These are phyloP conservation scores for Meyerozyma sp. DNA, from an alignment of 1,139 yeast species.

Conservation along the genomic window DNA sequence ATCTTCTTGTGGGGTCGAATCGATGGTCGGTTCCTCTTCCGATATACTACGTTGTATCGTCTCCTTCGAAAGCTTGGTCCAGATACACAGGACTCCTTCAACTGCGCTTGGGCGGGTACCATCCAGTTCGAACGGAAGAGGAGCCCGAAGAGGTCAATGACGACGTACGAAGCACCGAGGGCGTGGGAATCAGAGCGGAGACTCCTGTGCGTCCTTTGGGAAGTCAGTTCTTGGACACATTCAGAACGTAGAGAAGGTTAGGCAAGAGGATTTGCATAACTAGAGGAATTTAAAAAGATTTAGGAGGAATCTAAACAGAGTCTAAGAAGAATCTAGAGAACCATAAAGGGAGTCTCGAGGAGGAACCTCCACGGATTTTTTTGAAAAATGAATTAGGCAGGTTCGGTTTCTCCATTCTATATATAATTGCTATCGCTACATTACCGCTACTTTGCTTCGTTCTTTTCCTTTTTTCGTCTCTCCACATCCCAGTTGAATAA, in stretches of 20 bases:
- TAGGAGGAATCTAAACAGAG: too few relatives aligned
- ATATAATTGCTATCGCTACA: too few relatives aligned
- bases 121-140: conserved; percentile 11
- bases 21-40: conserved; percentile 43
- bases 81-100: not conserved
- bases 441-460: not conserved
- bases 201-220: conserved; percentile 58
- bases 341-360: too few relatives aligned
- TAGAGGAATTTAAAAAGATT: too few relatives aligned
- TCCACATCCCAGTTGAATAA: conserved; percentile 96
- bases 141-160: conserved; percentile 21
- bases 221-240: conserved; percentile 53
- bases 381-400: too few relatives aligned
- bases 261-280: too few relatives aligned
- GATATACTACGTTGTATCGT: conserved; percentile 2
- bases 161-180: conserved; percentile 14
- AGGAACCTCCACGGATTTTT: too few relatives aligned
- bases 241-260: conserved; percentile 38
- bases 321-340: too few relatives aligned
- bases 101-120: conserved; percentile 5
- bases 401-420: too few relatives aligned
- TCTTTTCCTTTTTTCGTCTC: conserved; percentile 49
- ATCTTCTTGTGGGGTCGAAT: conserved; percentile 56
- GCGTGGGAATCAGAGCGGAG: conserved; percentile 34
- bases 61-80: not conserved